Percentiles rank a stretch among this genome's conserved stretches.
Evolutionary conservation across 306 rosid species (phyloP).

Genomic region (barrel medic (Medicago truncatula)): DNA sequence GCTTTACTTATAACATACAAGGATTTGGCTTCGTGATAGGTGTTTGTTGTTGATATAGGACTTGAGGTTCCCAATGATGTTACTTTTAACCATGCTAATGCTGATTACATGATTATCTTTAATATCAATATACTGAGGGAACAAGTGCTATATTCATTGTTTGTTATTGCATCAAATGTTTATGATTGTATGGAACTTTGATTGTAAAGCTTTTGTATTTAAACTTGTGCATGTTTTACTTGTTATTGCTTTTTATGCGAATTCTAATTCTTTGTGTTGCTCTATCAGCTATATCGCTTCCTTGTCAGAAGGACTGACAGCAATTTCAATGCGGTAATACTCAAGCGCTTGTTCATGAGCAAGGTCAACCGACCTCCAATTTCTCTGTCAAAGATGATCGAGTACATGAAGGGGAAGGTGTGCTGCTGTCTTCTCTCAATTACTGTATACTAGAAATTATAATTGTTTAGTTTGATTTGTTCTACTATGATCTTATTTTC

Average conservation of each 20-base stretch:
- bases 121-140: constrained; percentile 62
- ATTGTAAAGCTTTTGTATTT: background rate
- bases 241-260: background rate
- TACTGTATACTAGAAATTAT: background rate
- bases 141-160: background rate
- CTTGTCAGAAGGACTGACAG: constrained; percentile 78
- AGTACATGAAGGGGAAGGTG: constrained; percentile 66
- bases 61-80: constrained; percentile 48
- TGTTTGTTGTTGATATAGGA: background rate
- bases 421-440: background rate
- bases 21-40: background rate
- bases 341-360: constrained; percentile 84
- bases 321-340: constrained; percentile 71
- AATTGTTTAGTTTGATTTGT: background rate
- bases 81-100: constrained; percentile 72
- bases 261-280: constrained; percentile 35
- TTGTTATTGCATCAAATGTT: background rate
- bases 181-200: background rate
- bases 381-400: constrained; percentile 69
- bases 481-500: background rate
- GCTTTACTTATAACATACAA: background rate
- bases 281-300: constrained; percentile 72
- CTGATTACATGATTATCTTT: constrained; percentile 59
- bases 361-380: constrained; percentile 77
- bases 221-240: background rate